These are phyloP conservation scores for Chalaropsis ovoidea DNA, from an alignment of 2,329 filamentous ascomycete genomes.

Conservation along the genomic window DNA sequence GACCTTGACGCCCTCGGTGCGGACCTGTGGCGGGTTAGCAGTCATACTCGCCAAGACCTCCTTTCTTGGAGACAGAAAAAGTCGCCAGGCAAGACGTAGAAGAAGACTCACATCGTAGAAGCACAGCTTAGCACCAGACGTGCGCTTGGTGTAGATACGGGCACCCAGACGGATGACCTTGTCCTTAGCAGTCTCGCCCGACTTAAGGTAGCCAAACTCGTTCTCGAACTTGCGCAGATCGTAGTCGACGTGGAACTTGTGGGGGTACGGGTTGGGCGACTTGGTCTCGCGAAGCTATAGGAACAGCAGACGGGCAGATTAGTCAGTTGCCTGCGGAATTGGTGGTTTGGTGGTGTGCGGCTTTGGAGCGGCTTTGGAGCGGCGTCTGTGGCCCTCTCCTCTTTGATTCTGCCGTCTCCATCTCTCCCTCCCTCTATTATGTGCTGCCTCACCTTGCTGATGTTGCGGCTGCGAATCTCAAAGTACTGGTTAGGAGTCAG, in stretches of 20 bases:
- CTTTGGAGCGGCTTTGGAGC: no score
- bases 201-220: constrained; percentile 72
- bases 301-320: not conserved
- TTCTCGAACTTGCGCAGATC: constrained; percentile 70
- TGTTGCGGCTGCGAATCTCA: constrained; percentile 78
- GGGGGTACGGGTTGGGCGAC: constrained; percentile 77
- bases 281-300: constrained; percentile 53
- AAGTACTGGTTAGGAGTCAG: constrained; percentile 65
- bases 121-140: constrained; percentile 70
- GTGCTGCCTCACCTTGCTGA: constrained; percentile 46
- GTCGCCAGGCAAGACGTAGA: not conserved
- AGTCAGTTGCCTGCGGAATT: not conserved
- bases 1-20: constrained; percentile 53
- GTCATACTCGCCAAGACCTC: not conserved
- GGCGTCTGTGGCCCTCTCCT: no score
- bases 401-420: not conserved
- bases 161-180: constrained; percentile 68
- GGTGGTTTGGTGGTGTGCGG: no score
- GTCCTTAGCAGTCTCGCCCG: constrained; percentile 71
- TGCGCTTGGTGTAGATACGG: constrained; percentile 80
- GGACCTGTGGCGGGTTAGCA: constrained; percentile 35
- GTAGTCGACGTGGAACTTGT: constrained; percentile 81
- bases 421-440: not conserved
- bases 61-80: not conserved
- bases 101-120: constrained; percentile 62